Base-by-base conservation (phyloP, 805 yeast species). In the Candida namnaoensis region DNA sequence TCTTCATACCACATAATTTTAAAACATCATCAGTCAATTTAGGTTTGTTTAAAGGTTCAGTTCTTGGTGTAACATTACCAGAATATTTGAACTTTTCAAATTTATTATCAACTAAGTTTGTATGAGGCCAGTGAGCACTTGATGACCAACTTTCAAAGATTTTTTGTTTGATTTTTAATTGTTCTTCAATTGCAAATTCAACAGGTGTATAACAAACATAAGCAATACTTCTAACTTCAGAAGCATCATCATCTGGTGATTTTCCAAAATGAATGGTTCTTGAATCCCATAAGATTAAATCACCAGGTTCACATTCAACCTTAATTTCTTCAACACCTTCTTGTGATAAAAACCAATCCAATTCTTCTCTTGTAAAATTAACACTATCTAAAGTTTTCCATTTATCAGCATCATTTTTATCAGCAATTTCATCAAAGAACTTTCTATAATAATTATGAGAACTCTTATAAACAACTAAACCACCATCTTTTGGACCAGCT, bases 211-310 rank as follows among this genome's bases (percentile, higher is more conserved):
- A 60, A 30, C 58, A 50, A 19, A 56, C 50, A 42, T 60, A 60
- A 5, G 60, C 54, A 26, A 55, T 46, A 4, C 63, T 51, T 45
- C 65, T 51, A 38, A 61, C 51, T 34, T 45, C 45, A n/a, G 51
- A 46, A 32, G 57, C 44, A 9, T 46, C 50, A 7, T 46, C 49
- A 8, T 47, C 47, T 28, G 63, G 65, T 26, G 50, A 53, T 34
- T 44, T 50, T 14, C 65, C 64, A 51, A 56, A 60, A 43, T 60
- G 66, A 27, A 51, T 42, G 3, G 50, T 43, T 50, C 64, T 51
- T 9, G 66, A 60, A 41, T 60, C 66, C 66, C 66, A 61, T 7
- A 61, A 27, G 33, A 62, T 57, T 41, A 61, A 44, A 45, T 62
- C 66, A 37, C 66, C 66, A 7, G 63, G 60, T 41, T 59, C 61